Conservation (phyloP, 305 asterid genomes). For the Lippia alba region DNA sequence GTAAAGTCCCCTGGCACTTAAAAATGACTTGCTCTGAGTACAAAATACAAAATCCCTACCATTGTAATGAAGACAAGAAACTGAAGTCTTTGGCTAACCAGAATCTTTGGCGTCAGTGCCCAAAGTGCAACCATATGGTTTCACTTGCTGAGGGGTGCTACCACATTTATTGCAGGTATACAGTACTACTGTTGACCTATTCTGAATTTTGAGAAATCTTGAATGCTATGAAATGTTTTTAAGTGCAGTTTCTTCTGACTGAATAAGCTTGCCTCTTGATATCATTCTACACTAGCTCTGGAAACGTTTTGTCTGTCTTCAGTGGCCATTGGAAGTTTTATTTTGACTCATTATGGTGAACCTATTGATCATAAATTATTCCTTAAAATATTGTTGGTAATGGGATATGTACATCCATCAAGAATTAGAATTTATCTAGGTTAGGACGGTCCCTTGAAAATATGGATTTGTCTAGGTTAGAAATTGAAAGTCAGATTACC, state of each 20-base stretch:
- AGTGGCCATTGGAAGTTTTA: background rate
- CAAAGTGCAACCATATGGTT: conserved; percentile 62
- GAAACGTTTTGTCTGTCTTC: background rate
- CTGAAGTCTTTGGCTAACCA: conserved; percentile 53
- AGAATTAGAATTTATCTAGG: background rate
- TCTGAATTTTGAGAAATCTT: conserved; percentile 6
- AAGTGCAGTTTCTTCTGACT: background rate
- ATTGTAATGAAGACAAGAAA: conserved; percentile 44
- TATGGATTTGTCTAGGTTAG: background rate
- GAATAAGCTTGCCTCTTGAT: background rate
- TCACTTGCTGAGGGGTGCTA: conserved; percentile 68
- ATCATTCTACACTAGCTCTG: background rate
- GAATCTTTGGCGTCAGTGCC: conserved; percentile 65
- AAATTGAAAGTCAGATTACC: background rate
- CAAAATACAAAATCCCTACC: conserved; percentile 39
- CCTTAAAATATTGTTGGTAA: background rate
- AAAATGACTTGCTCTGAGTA: conserved; percentile 44
- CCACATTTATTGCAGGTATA: conserved; percentile 75
- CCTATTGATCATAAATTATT: background rate
- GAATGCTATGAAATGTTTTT: background rate
- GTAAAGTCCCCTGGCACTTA: conserved; percentile 69
- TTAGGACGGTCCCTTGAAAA: background rate
- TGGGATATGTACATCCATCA: background rate
- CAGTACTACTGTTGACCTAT: background rate
- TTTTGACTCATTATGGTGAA: background rate